Base-by-base conservation (phyloP, 1,284 basidiomycete species). In the Ganoderma sinense region DNA sequence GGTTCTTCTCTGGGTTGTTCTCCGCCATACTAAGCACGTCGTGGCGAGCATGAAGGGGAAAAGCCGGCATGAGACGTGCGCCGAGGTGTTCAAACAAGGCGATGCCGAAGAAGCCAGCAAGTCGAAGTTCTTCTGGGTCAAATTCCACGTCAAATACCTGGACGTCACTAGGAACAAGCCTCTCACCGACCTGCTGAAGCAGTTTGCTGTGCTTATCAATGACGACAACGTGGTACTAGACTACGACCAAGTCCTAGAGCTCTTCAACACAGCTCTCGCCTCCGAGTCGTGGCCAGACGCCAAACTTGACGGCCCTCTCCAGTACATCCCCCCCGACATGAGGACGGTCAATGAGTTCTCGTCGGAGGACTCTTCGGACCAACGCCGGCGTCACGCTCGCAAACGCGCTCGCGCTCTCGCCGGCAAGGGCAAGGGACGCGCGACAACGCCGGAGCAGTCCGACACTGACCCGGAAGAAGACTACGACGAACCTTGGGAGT, bases 1-100 rank as follows among this genome's bases (percentile, higher is more conserved):
- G 73, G 66, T 68, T 8, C 59, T 74, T 8, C 16, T 72, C 0
- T 74, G 73, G 69, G 51, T 72, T 4, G 58, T 72, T 1, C 45
- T 74, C 1, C 71, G 71, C 2, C 68, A 72, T n/a, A 72, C 69
- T 2, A 14, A 43, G n/a, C 39, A 48, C 11, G 29, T 2, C 4
- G 7, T 33, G 16, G 4, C 31, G 8, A 13, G 11, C 20, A 20
- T 20, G 4, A 31, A 39, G 29, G 36, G n/a, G 3, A 23, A 26
- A 26, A n/a, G 13, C 4, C 11, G 23, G 13, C 11, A 26, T 13
- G 11, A 26, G 4, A 20, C 33, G 1, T 59, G 31, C 20, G 18
- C 20, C 2, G 4, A 14, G 6, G 36, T 39, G 7, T 59, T 59
- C 56, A 4, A 36, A 18, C 18, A 39, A 10, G 56, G 36, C 56